Base-by-base conservation (phyloP, 768 basidiomycete species). In the Macrocybe gigantea region DNA sequence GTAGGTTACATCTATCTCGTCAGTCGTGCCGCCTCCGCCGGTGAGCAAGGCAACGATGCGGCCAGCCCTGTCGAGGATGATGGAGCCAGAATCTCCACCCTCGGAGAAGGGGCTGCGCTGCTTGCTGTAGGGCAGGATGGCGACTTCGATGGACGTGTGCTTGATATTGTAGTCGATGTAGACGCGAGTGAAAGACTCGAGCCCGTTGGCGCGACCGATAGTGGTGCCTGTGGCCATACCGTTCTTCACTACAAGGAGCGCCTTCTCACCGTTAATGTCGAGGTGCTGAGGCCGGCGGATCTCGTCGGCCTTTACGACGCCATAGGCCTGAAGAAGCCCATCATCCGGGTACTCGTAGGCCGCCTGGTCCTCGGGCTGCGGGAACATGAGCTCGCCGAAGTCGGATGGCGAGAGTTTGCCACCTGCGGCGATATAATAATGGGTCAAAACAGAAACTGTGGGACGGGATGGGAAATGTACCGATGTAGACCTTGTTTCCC, bases 51-150 rank as follows among this genome's bases (percentile, higher is more conserved):
- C 69, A 37, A 62, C 58, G 41, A 71, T 57, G 38, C 62, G 60
- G 33, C 68, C 68, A 47, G 48, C 54, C 49, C 52, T 47, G 53
- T 61, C 65, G 12, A 54, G 57, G 43, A 72, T 59, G 33, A 65
- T 57, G 4, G 68, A 54, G 48, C 71, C 68, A 14, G 67, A 72
- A 50, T 71, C 70, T 15, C 71, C 68, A 10, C 38, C 49, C 33
- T 39, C 56, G 2, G 69, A 71, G 53, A 71, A 70, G 14, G 45
- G 42, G 6, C 51, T 54, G 11, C 56, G 49, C 52, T 62, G 53
- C 50, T 41, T 48, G 49, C 58, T 55, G 51, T 64, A 64, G 41
- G 47, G 35, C 30, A 60, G 30, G 14, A 69, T 60, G 5, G 49
- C 55, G 48, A 58, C 54, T 51, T 66, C 68, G 43, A 60, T 61